Base-by-base conservation (phyloP, 495 filamentous ascomycete species). In the Daldinia concentrica region DNA sequence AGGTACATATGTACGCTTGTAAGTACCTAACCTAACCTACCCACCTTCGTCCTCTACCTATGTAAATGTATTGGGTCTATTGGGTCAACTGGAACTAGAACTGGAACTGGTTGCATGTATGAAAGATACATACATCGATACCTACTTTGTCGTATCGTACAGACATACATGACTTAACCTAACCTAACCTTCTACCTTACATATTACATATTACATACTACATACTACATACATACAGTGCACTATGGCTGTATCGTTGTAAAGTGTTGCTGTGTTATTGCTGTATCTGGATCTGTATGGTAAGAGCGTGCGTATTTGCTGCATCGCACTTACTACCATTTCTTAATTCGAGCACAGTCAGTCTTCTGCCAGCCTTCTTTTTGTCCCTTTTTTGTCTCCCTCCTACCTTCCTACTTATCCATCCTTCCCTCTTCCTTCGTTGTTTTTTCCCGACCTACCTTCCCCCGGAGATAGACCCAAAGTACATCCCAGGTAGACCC, bases 1-100 rank as follows among this genome's bases (percentile, higher is more conserved):
- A 26, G 29, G 29, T 32, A 32, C 9, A 7, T 26, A 14, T 8
- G 19, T 43, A 45, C 14, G 29, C 39, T 45, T 34, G 60, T 57
- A 65, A 56, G 56, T 71, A 71, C 68, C 63, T 57, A 66, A 66
- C 68, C 62, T n/a, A n/a, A n/a, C n/a, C n/a, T 61, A 11, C 24
- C 22, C 43, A 70, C 48, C 56, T 22, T 39, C 14, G 36, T 58
- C 30, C 11, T 59, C 36, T 43, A n/a, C n/a, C n/a, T n/a, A n/a
- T n/a, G n/a, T n/a, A n/a, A n/a, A n/a, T n/a, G n/a, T n/a, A 37
- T 39, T 58, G 24, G 22, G 14, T 27, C 22, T n/a, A 69, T 64
- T 69, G 45, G 26, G 7, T 52, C 50, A 4, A 52, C 15, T 29
- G 26, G 26, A 7, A n/a, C n/a, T 54, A 26, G 12, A 54, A 54